These are phyloP conservation scores for Starmerella scarabaei DNA, from an alignment of 805 yeast species.

Conservation along the genomic window DNA sequence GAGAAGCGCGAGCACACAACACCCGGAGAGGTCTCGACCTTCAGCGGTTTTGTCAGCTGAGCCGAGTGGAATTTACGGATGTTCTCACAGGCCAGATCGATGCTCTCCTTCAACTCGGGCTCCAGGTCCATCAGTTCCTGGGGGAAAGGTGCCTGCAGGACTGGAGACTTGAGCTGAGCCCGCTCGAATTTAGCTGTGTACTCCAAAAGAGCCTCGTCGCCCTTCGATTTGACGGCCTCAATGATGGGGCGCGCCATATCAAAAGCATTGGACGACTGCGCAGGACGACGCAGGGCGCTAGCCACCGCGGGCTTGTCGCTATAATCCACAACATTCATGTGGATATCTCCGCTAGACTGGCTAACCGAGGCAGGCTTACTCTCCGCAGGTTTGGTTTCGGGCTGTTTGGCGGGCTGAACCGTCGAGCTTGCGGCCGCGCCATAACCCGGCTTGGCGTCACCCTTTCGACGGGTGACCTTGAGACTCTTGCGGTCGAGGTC, in stretches of 20 bases:
- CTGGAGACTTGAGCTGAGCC: conserved; percentile 57
- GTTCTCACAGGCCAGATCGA: conserved; percentile 80
- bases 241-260: conserved; percentile 83
- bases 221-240: conserved; percentile 57
- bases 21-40: conserved; percentile 88
- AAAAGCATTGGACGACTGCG: conserved; percentile 89
- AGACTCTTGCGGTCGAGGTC: conserved; percentile 71
- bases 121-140: conserved; percentile 57
- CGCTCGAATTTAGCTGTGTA: conserved; percentile 84
- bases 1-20: conserved; percentile 90
- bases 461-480: conserved; percentile 84
- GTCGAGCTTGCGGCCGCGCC: conserved; percentile 5
- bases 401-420: conserved; percentile 13
- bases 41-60: conserved; percentile 56
- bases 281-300: conserved; percentile 77
- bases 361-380: not conserved
- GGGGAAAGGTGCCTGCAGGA: conserved; percentile 80
- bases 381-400: conserved; percentile 1
- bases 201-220: conserved; percentile 82
- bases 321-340: conserved; percentile 26
- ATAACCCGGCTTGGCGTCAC: conserved; percentile 86
- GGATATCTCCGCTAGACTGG: conserved; percentile 10
- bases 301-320: conserved; percentile 34
- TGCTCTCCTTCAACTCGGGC: conserved; percentile 64
- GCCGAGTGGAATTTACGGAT: conserved; percentile 89